phyloP scores from a whole-genome alignment of 1,284 basidiomycete species.

The Laetiporus sulphureus region DNA sequence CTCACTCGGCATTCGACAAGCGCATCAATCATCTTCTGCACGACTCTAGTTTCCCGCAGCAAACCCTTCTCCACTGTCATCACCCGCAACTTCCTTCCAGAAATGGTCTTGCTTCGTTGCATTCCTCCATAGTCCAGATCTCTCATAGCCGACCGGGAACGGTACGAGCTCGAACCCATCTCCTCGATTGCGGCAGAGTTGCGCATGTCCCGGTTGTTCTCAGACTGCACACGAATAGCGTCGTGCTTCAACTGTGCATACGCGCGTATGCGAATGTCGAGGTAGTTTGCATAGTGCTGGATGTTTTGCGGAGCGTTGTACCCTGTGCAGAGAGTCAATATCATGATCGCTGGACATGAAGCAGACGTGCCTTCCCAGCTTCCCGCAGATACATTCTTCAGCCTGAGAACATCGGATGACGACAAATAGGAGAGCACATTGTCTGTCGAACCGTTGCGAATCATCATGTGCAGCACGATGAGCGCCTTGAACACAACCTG shows the following conservation, averaged over 20 bases:
- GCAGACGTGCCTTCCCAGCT: slow-evolving; percentile 72
- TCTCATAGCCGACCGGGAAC: slow-evolving; percentile 10
- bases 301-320: slow-evolving; percentile 85
- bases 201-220: slow-evolving; percentile 79
- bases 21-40: slow-evolving; percentile 85
- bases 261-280: slow-evolving; percentile 85
- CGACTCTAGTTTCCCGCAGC: slow-evolving; percentile 85
- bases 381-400: slow-evolving; percentile 70
- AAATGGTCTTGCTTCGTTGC: slow-evolving; percentile 69
- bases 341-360: slow-evolving; percentile 5
- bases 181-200: slow-evolving; percentile 57
- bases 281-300: slow-evolving; percentile 82
- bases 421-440: slow-evolving; percentile 83
- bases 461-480: slow-evolving; percentile 92
- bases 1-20: slow-evolving; percentile 84
- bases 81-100: slow-evolving; percentile 77
- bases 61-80: slow-evolving; percentile 97
- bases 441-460: slow-evolving; percentile 90
- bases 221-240: slow-evolving; percentile 84
- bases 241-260: slow-evolving; percentile 93
- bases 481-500: slow-evolving; percentile 96
- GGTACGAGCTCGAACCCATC: slow-evolving; percentile 26
- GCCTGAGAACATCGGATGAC: slow-evolving; percentile 68
- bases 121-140: slow-evolving; percentile 20
- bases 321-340: slow-evolving; percentile 37